A percentile compares a stretch with the other conserved stretches of the same genome.
Conservation (phyloP, 192 early-diverging fungal species). For the Coemansia sp. region DNA sequence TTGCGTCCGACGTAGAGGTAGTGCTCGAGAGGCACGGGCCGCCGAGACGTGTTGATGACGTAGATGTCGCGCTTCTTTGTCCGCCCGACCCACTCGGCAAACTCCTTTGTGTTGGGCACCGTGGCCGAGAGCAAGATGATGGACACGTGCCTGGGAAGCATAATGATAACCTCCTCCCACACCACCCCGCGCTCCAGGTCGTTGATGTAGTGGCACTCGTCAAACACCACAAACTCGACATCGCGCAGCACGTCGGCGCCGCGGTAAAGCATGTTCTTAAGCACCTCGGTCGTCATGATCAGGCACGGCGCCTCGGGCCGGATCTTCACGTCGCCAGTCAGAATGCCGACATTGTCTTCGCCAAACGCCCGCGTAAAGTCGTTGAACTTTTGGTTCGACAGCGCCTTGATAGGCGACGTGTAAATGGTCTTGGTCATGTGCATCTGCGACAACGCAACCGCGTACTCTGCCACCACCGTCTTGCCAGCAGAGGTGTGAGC, state of each 20-base stretch:
- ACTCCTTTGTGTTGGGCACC: constrained; percentile 97
- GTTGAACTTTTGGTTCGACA: constrained; percentile 98
- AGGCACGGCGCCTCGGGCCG: constrained; percentile 94
- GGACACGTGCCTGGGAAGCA: constrained; percentile 93
- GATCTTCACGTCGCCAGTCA: constrained; percentile 98
- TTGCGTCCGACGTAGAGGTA: constrained; percentile 72
- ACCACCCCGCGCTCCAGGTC: constrained; percentile 95
- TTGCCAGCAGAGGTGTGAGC: constrained; percentile 99
- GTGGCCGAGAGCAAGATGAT: constrained; percentile 97
- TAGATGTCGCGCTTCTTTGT: constrained; percentile 98
- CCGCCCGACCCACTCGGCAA: constrained; percentile 99
- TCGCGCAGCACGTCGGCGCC: constrained; percentile 96
- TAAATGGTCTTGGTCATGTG: constrained; percentile 97
- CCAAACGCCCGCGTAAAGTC: constrained; percentile 90
- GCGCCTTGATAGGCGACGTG: constrained; percentile 98
- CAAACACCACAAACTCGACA: constrained; percentile 99
- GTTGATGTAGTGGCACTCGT: constrained; percentile 98
- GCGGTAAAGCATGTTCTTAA: constrained; percentile 96
- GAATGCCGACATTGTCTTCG: constrained; percentile 89
- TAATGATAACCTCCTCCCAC: constrained; percentile 99
- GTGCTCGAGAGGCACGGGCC: constrained; percentile 96
- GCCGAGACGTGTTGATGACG: constrained; percentile 90
- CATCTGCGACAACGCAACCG: constrained; percentile 89
- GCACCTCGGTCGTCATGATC: constrained; percentile 99
- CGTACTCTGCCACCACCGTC: constrained; percentile 98